Conservation (phyloP, 805 yeast genomes). For the Yamadazyma akitaensis region DNA sequence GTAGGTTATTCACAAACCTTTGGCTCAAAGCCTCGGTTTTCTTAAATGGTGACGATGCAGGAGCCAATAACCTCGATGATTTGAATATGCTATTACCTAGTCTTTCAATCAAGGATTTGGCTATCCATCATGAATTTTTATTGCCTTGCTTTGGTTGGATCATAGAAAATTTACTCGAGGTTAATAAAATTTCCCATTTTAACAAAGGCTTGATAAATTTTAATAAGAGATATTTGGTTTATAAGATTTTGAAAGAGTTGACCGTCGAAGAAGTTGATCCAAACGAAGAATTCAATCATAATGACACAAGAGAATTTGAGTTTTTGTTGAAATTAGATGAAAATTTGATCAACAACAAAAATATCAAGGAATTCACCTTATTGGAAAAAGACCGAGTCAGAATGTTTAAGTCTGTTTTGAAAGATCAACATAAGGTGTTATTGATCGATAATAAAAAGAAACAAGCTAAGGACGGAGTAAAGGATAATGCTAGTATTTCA, state of each 20-base stretch:
- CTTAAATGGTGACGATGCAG: slow-evolving; percentile 16
- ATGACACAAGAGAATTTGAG: slow-evolving; percentile 45
- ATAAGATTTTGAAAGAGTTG: slow-evolving; percentile 37
- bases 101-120: slow-evolving; percentile 25
- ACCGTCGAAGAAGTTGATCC: slow-evolving; percentile 29
- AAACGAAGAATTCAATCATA: slow-evolving; percentile 20
- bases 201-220: slow-evolving; percentile 69
- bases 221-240: slow-evolving; percentile 57
- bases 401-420: slow-evolving; percentile 29
- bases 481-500: slow-evolving; percentile 1
- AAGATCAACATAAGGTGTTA: slow-evolving; percentile 32
- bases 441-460: slow-evolving; percentile 31
- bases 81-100: slow-evolving; percentile 31
- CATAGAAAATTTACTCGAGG: slow-evolving; percentile 70
- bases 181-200: slow-evolving; percentile 66
- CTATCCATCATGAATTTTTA: slow-evolving; percentile 42
- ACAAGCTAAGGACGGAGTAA: slow-evolving; percentile 16
- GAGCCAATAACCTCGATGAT: slow-evolving; percentile 21
- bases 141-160: slow-evolving; percentile 94
- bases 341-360: slow-evolving; percentile 28
- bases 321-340: slow-evolving; percentile 50
- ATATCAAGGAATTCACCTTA: slow-evolving; percentile 33
- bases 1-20: slow-evolving; percentile 60
- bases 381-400: slow-evolving; percentile 23
- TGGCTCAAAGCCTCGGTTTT: slow-evolving; percentile 62